Evolutionary conservation across 2,329 filamentous ascomycete genomes (phyloP).

Genomic region (Aureobasidium lini): DNA sequence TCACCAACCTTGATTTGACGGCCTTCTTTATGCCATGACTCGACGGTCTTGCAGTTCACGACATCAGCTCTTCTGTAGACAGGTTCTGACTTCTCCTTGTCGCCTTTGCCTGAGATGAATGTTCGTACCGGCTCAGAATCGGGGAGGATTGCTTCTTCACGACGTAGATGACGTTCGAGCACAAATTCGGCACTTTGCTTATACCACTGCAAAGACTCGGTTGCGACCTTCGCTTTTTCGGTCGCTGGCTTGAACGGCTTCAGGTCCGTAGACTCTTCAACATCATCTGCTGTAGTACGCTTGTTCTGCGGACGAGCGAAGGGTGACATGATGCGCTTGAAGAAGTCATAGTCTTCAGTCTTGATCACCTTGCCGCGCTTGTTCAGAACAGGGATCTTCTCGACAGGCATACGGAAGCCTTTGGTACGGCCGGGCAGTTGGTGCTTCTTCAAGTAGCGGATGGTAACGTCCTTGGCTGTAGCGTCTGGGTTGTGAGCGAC

Average conservation of each 20-base stretch:
- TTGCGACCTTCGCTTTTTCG: slow-evolving; percentile 41
- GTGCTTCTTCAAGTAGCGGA: slow-evolving; percentile 77
- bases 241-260: slow-evolving; percentile 57
- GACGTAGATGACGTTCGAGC: slow-evolving; percentile 75
- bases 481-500: slow-evolving; percentile 76
- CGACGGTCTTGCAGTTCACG: slow-evolving; percentile 77
- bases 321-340: slow-evolving; percentile 67
- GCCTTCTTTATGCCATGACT: slow-evolving; percentile 98
- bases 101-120: slow-evolving; percentile 69
- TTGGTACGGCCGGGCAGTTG: slow-evolving; percentile 85
- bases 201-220: slow-evolving; percentile 72
- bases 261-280: slow-evolving; percentile 72
- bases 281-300: slow-evolving; percentile 64
- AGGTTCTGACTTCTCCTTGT: slow-evolving; percentile 65
- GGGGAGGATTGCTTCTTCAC: slow-evolving; percentile 78
- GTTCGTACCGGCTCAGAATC: slow-evolving; percentile 61
- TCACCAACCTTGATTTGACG: slow-evolving; percentile 64
- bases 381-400: slow-evolving; percentile 75
- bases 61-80: slow-evolving; percentile 77
- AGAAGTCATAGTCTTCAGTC: slow-evolving; percentile 81
- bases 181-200: slow-evolving; percentile 81
- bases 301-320: slow-evolving; percentile 52
- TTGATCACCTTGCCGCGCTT: slow-evolving; percentile 67
- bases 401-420: slow-evolving; percentile 66
- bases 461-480: slow-evolving; percentile 89